A percentile compares a stretch with the other conserved stretches of the same genome.
These are phyloP conservation scores for Cryptosporidium xiaoi DNA, from an alignment of 169 alveolate species.

Conservation along the genomic window DNA sequence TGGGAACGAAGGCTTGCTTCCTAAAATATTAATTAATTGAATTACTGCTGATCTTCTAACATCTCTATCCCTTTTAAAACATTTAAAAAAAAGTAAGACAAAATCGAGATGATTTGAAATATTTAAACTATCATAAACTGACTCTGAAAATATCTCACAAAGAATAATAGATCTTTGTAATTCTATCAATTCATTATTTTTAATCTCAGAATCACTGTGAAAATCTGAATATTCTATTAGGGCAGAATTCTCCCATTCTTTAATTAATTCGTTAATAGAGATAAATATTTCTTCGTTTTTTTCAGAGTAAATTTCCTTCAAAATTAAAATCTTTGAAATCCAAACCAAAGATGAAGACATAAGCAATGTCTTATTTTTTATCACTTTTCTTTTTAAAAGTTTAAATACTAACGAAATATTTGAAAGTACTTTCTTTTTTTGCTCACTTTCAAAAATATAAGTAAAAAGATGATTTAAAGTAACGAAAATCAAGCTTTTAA, in stretches of 20 bases:
- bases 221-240: neutral
- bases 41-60: constrained; percentile 6
- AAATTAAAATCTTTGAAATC: constrained; percentile 19
- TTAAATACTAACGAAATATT: constrained; percentile 10
- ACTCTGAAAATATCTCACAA: constrained; percentile 1
- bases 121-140: neutral
- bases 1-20: constrained; percentile 3
- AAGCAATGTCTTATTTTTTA: constrained; percentile 3
- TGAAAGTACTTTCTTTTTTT: neutral
- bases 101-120: neutral
- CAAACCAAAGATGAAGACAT: constrained; percentile 26
- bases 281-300: neutral
- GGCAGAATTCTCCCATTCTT: neutral
- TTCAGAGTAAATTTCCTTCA: neutral
- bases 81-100: neutral
- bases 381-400: neutral
- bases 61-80: constrained; percentile 4
- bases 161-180: constrained; percentile 6
- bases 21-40: neutral
- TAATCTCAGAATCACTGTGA: neutral
- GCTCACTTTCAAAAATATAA: neutral
- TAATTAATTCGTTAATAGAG: neutral
- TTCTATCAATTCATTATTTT: constrained; percentile 4
- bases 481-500: constrained; percentile 22
- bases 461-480: constrained; percentile 26